phyloP scores from a whole-genome alignment of 345 rosid species.

The Euphorbia tirucalli region DNA sequence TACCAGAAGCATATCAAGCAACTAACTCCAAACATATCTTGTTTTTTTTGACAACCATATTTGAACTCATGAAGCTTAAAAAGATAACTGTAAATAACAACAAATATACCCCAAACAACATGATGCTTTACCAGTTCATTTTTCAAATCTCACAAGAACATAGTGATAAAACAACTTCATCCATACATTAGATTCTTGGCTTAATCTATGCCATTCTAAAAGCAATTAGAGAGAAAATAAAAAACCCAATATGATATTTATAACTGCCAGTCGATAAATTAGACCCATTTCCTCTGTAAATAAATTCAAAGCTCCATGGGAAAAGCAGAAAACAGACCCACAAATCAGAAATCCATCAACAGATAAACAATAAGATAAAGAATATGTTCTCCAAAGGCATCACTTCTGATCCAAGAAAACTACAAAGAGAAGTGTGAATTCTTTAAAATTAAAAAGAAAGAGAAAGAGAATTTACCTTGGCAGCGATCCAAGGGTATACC shows the following conservation, averaged over 20 bases:
- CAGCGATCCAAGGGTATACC: conserved; percentile 13
- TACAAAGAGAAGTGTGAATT: conserved; percentile 34
- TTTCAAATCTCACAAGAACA: conserved; percentile 21
- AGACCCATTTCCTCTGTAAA: conserved; percentile 4
- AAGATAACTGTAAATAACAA: background rate
- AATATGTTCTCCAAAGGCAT: conserved; percentile 44
- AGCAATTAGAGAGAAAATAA: conserved; percentile 10
- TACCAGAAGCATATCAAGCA: conserved; percentile 19
- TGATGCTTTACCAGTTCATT: conserved; percentile 12
- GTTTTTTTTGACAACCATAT: conserved; percentile 2
- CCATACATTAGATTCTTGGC: conserved; percentile 25
- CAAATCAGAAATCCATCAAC: conserved; percentile 8
- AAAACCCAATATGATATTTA: conserved; percentile 27
- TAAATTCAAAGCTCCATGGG: conserved; percentile 10
- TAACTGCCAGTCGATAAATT: too few relatives aligned
- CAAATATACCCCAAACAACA: background rate
- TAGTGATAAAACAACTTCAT: conserved; percentile 16
- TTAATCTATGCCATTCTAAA: conserved; percentile 14
- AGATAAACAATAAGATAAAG: conserved; percentile 18
- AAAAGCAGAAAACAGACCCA: conserved; percentile 6
- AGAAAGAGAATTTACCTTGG: conserved; percentile 31
- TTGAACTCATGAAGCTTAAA: conserved; percentile 6
- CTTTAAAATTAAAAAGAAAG: too few relatives aligned
- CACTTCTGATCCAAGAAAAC: conserved; percentile 64
- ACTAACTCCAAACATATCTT: conserved; percentile 11